Evolutionary conservation across 2,329 filamentous ascomycete genomes (phyloP).

Genomic region (Pyricularia grisea): DNA sequence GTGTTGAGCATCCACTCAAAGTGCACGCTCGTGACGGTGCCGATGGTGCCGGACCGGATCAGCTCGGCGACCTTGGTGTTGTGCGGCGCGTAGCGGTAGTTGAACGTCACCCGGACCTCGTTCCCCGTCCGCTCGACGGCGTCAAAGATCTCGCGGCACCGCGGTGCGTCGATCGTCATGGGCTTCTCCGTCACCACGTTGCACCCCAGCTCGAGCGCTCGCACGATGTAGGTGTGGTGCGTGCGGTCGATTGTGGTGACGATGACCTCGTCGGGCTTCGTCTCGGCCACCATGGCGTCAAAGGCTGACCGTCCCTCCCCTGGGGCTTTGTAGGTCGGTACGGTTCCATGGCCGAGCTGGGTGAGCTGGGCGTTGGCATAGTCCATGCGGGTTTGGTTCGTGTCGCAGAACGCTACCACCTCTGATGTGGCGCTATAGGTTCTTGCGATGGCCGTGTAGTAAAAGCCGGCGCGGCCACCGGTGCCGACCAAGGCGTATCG

Average conservation of each 20-base stretch:
- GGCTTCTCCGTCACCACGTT: constrained; percentile 56
- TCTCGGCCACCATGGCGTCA: constrained; percentile 47
- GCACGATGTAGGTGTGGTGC: constrained; percentile 50
- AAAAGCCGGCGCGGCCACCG: constrained; percentile 50
- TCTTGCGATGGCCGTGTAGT: constrained; percentile 46
- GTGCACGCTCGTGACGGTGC: constrained; percentile 46
- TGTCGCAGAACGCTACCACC: constrained; percentile 49
- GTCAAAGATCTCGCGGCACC: constrained; percentile 44
- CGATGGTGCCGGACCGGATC: constrained; percentile 43
- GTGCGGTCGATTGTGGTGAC: constrained; percentile 55
- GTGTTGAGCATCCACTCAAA: constrained; percentile 58
- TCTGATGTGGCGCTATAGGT: constrained; percentile 39
- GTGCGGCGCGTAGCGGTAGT: constrained; percentile 57
- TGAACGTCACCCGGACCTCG: constrained; percentile 49
- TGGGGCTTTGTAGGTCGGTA: constrained; percentile 38
- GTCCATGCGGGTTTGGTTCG: constrained; percentile 49
- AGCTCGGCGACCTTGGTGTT: constrained; percentile 51
- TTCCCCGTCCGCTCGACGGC: constrained; percentile 39
- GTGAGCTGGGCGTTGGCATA: constrained; percentile 42
- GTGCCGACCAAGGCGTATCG: constrained; percentile 49
- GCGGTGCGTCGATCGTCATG: constrained; percentile 51
- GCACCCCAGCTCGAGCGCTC: constrained; percentile 48
- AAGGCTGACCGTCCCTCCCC: constrained; percentile 33
- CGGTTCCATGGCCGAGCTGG: constrained; percentile 31
- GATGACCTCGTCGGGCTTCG: constrained; percentile 50